phyloP scores from a whole-genome alignment of 2,329 filamentous ascomycete genomes.

The Emergomyces orientalis region DNA sequence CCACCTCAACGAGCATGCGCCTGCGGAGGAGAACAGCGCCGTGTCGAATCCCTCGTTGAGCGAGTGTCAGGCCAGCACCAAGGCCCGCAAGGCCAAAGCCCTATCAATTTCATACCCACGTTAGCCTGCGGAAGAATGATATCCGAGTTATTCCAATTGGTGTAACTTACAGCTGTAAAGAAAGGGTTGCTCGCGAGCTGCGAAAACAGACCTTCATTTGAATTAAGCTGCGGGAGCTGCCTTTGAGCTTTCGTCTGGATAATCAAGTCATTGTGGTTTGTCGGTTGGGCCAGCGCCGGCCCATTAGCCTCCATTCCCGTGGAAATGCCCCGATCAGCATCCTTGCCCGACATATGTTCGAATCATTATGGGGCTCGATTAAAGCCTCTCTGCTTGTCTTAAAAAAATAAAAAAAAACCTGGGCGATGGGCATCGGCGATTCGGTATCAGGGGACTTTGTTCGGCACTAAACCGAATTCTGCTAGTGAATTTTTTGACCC shows the following conservation, averaged over 20 bases:
- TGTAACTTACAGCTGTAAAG: slow-evolving; percentile 39
- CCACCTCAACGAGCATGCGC: slow-evolving; percentile 85
- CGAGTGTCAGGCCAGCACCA: slow-evolving; percentile 70
- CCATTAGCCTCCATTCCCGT: slow-evolving; percentile 33
- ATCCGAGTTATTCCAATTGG: neutral
- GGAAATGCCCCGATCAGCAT: slow-evolving; percentile 12
- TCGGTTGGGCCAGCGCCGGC: slow-evolving; percentile 21
- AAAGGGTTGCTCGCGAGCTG: slow-evolving; percentile 42
- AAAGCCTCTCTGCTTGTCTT: neutral
- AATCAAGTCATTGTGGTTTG: slow-evolving; percentile 29
- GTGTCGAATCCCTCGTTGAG: slow-evolving; percentile 64
- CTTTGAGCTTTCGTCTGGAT: slow-evolving; percentile 27
- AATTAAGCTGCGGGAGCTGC: slow-evolving; percentile 23
- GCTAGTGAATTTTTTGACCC: neutral
- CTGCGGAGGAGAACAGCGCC: slow-evolving; percentile 66
- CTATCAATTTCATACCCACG: slow-evolving; percentile 24
- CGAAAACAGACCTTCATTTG: slow-evolving; percentile 35
- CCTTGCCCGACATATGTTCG: slow-evolving; percentile 11
- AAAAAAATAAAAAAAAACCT: neutral
- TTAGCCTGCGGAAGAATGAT: slow-evolving; percentile 5
- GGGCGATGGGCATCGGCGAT: neutral
- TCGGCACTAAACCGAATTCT: neutral
- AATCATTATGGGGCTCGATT: slow-evolving; percentile 2
- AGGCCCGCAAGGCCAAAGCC: slow-evolving; percentile 87
- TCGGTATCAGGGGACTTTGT: neutral